Evolutionary conservation across 139 green algal species (phyloP), one percentile per base, ranked within the genome.

Genomic region (Axilococcus clingmanii): DNA sequence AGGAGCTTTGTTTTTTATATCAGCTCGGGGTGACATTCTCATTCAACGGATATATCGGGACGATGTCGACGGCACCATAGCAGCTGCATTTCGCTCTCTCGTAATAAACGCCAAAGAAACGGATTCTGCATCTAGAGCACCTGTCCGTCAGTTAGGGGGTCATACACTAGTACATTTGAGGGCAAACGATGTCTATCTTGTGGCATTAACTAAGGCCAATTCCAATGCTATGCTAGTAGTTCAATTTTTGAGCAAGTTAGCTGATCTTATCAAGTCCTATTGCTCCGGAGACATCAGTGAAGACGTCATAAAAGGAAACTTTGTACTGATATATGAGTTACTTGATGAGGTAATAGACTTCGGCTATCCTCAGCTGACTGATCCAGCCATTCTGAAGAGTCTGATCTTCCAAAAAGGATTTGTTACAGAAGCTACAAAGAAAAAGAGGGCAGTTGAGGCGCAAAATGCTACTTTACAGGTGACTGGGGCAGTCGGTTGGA

Each of bases 311-410:
- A 71, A 80, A 37, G 77, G 77, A 60, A 95, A 97, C 68, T 95
- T 95, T 73, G 79, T 95, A n/a, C 72, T 97, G 8, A 94, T 97
- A 47, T 96, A 95, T 61, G 88, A 96, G 72, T 69, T 96, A 52
- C 72, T 96, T 25, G 88, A 96, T 68, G 81, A 91, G 53, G 71
- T 71, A 17, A 36, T 93, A 53, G 88, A 96, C 71, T 85, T 83
- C 66, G 88, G 88, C 0, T 91, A 88, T 40, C 88, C 88, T 16
- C 88, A 95, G 59, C 71, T 89, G 31, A 82, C 90, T 14, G 84
- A 93, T 40, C 74, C 83, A 0, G 67, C 83, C 5, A 74, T 91
- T 14, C 60, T 96, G 15, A 96, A 96, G 69, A 62, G 63, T 40
- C 91, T 94, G 65, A 97, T 98, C 46, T 89, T 94, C 36, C 87